Evolutionary conservation across 768 basidiomycete genomes (phyloP).

Genomic region (Asterophora parasitica): DNA sequence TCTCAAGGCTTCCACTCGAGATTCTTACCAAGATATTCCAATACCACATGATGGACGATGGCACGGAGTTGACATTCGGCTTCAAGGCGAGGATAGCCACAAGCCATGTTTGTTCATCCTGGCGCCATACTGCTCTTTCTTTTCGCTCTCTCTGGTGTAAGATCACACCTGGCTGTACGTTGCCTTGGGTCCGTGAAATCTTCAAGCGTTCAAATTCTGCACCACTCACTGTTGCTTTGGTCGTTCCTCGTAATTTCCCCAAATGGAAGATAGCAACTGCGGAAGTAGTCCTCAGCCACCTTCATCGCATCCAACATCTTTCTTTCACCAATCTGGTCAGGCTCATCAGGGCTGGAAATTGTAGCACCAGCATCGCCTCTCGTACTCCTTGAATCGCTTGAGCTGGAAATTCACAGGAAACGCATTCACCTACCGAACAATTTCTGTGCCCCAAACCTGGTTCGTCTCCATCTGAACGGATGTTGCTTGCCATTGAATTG

Average conservation of each 20-base stretch:
- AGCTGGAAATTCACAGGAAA: neutral
- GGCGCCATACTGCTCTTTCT: constrained; percentile 1
- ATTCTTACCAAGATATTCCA: no score
- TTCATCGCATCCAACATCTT: neutral
- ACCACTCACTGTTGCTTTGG: neutral
- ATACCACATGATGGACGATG: no score
- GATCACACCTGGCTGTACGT: no score
- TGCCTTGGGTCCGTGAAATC: neutral
- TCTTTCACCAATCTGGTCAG: no score
- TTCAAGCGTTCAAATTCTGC: neutral
- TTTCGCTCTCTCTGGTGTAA: constrained; percentile 1
- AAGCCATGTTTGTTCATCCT: neutral
- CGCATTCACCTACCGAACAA: neutral
- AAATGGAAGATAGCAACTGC: no score
- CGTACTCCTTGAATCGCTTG: neutral
- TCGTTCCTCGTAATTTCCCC: no score
- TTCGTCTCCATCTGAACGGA: neutral
- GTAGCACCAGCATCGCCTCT: neutral
- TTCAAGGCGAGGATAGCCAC: no score
- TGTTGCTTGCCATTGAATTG: neutral
- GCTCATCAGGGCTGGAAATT: no score
- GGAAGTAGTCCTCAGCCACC: neutral
- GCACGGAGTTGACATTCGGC: no score
- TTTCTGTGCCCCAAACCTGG: neutral
- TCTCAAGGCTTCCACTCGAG: no score